Percentiles rank a stretch among this genome's conserved stretches.
phyloP scores from a whole-genome alignment of 1,139 yeast species.

The Geotrichum macrosporum region DNA sequence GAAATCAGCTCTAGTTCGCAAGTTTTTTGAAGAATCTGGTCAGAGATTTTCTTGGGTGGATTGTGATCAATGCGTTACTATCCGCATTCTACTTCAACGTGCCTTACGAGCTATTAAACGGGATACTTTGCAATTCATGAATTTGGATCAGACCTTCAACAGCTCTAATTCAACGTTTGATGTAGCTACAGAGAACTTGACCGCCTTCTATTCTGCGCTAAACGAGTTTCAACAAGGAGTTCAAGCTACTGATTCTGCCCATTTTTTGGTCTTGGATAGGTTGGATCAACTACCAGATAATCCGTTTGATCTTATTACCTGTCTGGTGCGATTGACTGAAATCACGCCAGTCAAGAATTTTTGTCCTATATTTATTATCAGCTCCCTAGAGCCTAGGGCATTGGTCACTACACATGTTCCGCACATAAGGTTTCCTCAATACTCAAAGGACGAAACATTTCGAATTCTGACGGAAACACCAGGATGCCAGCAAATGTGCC shows the following conservation, averaged over 20 bases:
- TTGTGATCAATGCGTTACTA: conserved; percentile 38
- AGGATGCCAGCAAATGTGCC: conserved; percentile 10
- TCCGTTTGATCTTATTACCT: conserved; percentile 44
- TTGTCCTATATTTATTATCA: conserved; percentile 38
- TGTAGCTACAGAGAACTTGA: conserved; percentile 45
- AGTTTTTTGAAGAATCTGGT: conserved; percentile 23
- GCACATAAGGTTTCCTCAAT: conserved; percentile 47
- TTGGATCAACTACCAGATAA: conserved; percentile 54
- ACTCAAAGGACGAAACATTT: conserved; percentile 43
- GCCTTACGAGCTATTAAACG: conserved; percentile 33
- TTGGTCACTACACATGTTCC: conserved; percentile 50
- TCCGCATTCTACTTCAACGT: conserved; percentile 37
- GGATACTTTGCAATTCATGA: conserved; percentile 13
- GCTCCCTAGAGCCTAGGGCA: conserved; percentile 45
- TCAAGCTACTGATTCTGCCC: conserved; percentile 24
- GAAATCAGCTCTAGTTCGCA: conserved; percentile 30
- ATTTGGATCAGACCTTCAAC: conserved; percentile 4
- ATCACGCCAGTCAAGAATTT: conserved; percentile 32
- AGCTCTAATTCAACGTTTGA: conserved; percentile 25
- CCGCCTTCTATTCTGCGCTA: conserved; percentile 45
- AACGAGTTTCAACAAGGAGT: conserved; percentile 41
- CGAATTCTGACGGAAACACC: conserved; percentile 35
- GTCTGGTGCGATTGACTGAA: conserved; percentile 50
- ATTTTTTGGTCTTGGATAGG: conserved; percentile 50
- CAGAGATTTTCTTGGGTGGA: conserved; percentile 31